Evolutionary conservation across 2,329 filamentous ascomycete genomes (phyloP).

Genomic region (Ceratocystis harringtonii): DNA sequence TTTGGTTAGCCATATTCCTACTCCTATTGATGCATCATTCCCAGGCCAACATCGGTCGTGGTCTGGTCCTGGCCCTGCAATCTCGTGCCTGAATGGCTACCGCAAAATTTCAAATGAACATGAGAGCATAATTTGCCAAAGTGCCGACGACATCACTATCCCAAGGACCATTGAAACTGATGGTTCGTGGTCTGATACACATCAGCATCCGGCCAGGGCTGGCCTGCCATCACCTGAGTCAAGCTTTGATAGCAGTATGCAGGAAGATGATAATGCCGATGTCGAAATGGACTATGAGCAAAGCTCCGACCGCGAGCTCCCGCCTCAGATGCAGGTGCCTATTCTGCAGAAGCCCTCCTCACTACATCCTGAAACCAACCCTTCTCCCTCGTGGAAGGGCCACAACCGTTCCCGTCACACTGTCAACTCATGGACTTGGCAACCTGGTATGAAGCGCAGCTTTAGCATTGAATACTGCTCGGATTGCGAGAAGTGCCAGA

Average conservation of each 20-base stretch:
- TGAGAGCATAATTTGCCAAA: neutral
- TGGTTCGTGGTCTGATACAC: constrained; percentile 37
- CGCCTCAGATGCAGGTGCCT: constrained; percentile 14
- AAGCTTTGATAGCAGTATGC: constrained; percentile 24
- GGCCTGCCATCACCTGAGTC: constrained; percentile 24
- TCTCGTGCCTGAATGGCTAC: constrained; percentile 1
- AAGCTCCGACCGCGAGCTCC: constrained; percentile 13
- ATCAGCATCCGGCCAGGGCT: constrained; percentile 31
- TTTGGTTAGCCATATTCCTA: constrained; percentile 36
- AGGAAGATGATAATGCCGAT: constrained; percentile 21
- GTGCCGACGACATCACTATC: constrained; percentile 27
- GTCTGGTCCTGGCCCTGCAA: constrained; percentile 30
- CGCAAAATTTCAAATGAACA: constrained; percentile 2
- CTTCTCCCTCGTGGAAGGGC: constrained; percentile 36
- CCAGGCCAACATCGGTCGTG: constrained; percentile 29
- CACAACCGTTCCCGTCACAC: constrained; percentile 46
- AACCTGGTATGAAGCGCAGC: constrained; percentile 50
- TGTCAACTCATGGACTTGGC: constrained; percentile 44
- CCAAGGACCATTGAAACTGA: constrained; percentile 34
- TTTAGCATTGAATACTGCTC: constrained; percentile 67
- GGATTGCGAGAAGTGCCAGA: constrained; percentile 63
- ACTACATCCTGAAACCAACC: constrained; percentile 20
- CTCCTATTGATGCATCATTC: constrained; percentile 45
- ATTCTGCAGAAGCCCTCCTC: constrained; percentile 26
- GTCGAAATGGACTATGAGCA: constrained; percentile 16